Percentiles rank a stretch among this genome's conserved stretches.
phyloP scores from a whole-genome alignment of 1,139 yeast species.

The Keqinozyma sinolaborantium region DNA sequence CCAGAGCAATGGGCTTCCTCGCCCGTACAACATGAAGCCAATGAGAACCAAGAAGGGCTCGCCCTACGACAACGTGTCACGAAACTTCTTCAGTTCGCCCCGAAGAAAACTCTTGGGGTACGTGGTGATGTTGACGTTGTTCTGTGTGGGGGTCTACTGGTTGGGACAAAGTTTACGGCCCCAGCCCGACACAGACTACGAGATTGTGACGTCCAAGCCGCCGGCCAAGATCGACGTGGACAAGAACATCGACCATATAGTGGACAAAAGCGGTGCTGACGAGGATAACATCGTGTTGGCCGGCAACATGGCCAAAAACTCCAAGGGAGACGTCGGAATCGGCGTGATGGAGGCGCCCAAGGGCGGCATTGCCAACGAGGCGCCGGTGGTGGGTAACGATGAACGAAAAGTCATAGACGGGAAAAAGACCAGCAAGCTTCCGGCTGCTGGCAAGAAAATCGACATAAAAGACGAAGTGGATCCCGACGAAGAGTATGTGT shows the following conservation, averaged over 20 bases:
- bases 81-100: constrained; percentile 32
- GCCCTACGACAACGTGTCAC: constrained; percentile 33
- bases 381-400: constrained; percentile 42
- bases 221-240: constrained; percentile 11
- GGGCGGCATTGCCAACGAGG: constrained; percentile 50
- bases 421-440: constrained; percentile 5
- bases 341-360: constrained; percentile 49
- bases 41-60: constrained; percentile 26
- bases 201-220: constrained; percentile 18
- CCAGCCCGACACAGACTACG: constrained; percentile 24
- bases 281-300: constrained; percentile 35
- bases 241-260: constrained; percentile 14
- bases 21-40: constrained; percentile 51
- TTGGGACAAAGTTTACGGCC: constrained; percentile 36
- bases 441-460: background rate
- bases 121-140: constrained; percentile 29
- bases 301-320: constrained; percentile 36
- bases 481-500: constrained; percentile 1
- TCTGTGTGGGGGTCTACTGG: constrained; percentile 35
- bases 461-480: constrained; percentile 8
- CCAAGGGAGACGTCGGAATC: constrained; percentile 41
- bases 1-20: constrained; percentile 41
- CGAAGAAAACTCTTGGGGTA: constrained; percentile 40
- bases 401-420: constrained; percentile 28
- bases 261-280: constrained; percentile 24